Base-by-base conservation (phyloP, 2,329 filamentous ascomycete genomes). In the Aspergillus clavatus region DNA sequence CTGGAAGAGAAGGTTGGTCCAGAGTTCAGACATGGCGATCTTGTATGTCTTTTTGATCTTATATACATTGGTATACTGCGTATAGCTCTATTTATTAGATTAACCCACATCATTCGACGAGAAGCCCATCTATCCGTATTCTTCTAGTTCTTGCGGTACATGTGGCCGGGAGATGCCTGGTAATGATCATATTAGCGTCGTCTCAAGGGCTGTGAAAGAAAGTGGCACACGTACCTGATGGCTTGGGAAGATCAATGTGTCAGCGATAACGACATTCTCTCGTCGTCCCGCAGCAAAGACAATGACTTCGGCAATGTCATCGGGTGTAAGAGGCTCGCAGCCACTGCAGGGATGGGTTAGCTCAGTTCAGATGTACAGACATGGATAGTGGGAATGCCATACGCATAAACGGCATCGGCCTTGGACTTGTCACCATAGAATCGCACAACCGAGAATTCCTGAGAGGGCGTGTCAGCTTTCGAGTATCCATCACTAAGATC, bases 251-350 rank as follows among this genome's bases (percentile, higher is more conserved):
- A 96, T 75, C 50, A 96, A 71, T 5, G 87, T 86, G 69, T 96
- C 90, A 16, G 90, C 90, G 55, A 96, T 70, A 16, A 95, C 88
- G 4, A 95, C 88, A 64, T 96, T 96, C 72, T 95, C 88, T 56
- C 85, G 81, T 59, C 90, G 80, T 3, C 86, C 85, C 3, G 86
- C 89, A 2, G 86, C 78, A 63, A 95, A 96, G 6, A 96, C 89
- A 26, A 95, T 77, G 23, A 94, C 78, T 71, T 96, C 90, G 10
- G 90, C 90, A 61, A 96, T 89, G 61, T 96, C 90, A 40, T 93
- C 87, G 0, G 87, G 86, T 0, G 89, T 95, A 56, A 96, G 74
- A 31, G 90, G 89, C 55, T 94, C 86, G 55, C 80, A 84, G 41
- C 84, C 85, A 46, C 83, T 86, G 52, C 22, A n/a, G 43, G 44